Evolutionary conservation across 2,329 filamentous ascomycete species (phyloP).

Genomic region (Sporothrix dimorphospora): DNA sequence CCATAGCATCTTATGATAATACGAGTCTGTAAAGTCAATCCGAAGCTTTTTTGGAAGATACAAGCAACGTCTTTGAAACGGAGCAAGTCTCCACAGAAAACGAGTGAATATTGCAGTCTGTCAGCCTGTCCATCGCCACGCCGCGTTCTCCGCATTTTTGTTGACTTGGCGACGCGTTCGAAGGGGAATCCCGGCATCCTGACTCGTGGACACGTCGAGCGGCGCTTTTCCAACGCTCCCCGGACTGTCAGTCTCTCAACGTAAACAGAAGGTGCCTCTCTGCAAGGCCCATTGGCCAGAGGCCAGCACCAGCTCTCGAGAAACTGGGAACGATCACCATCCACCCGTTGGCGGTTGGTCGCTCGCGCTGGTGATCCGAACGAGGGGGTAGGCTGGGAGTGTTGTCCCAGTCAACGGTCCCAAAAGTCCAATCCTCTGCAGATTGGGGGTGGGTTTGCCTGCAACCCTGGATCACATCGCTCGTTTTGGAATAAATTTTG

Average conservation of each 20-base stretch:
- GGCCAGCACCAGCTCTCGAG: neutral
- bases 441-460: constrained; percentile 11
- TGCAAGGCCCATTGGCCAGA: constrained; percentile 25
- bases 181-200: neutral
- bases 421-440: neutral
- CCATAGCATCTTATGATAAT: neutral
- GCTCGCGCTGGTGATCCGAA: constrained; percentile 11
- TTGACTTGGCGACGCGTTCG: constrained; percentile 31
- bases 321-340: constrained; percentile 18
- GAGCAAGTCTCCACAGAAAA: neutral
- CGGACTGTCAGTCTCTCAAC: neutral
- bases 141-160: constrained; percentile 18
- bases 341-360: neutral
- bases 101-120: neutral
- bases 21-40: neutral
- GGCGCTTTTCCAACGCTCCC: neutral
- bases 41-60: neutral
- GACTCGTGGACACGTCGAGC: constrained; percentile 5
- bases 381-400: neutral
- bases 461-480: constrained; percentile 15
- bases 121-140: neutral
- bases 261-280: constrained; percentile 29
- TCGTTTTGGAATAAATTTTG: neutral
- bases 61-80: neutral
- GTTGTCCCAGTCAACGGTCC: neutral